Percentiles rank a stretch among this genome's conserved stretches.
Conservation (phyloP, 306 rosid species). For the Quercus gilva region DNA sequence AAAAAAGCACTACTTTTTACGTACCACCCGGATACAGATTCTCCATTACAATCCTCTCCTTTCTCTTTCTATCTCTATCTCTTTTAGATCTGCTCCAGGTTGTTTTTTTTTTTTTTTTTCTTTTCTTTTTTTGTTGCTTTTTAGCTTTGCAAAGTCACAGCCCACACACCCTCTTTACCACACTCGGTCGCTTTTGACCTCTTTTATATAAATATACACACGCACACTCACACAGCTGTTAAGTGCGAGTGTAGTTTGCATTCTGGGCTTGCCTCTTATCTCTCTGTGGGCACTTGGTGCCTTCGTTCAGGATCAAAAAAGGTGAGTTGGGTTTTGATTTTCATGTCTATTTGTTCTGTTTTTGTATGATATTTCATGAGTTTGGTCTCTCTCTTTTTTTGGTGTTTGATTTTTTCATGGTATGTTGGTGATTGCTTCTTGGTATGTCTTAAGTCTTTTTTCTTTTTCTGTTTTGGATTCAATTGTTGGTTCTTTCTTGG, state of each 20-base stretch:
- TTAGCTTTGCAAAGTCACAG: slow-evolving; percentile 22
- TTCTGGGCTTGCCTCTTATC: slow-evolving; percentile 26
- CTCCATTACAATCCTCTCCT: slow-evolving; percentile 40
- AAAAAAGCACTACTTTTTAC: slow-evolving; percentile 20
- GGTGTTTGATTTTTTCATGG: background rate
- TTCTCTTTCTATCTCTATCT: background rate
- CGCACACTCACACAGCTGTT: background rate
- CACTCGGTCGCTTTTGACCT: background rate
- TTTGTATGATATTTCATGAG: slow-evolving; percentile 1
- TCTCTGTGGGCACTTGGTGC: slow-evolving; percentile 4
- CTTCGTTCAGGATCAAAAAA: slow-evolving; percentile 2
- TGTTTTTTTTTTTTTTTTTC: background rate
- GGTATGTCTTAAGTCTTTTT: too few relatives aligned
- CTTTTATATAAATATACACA: background rate
- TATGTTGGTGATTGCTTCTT: too few relatives aligned
- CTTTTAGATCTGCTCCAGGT: slow-evolving; percentile 21
- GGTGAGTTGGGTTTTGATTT: slow-evolving; percentile 24
- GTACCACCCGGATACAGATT: slow-evolving; percentile 54
- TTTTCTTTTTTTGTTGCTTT: slow-evolving; percentile 11
- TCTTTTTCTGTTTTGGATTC: too few relatives aligned
- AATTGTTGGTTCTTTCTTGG: too few relatives aligned
- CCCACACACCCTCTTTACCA: background rate
- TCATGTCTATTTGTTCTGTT: background rate
- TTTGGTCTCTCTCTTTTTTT: background rate
- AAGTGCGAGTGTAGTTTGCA: background rate